Base-by-base conservation (phyloP, 1,139 yeast genomes). In the Blastobotrys elegans region DNA sequence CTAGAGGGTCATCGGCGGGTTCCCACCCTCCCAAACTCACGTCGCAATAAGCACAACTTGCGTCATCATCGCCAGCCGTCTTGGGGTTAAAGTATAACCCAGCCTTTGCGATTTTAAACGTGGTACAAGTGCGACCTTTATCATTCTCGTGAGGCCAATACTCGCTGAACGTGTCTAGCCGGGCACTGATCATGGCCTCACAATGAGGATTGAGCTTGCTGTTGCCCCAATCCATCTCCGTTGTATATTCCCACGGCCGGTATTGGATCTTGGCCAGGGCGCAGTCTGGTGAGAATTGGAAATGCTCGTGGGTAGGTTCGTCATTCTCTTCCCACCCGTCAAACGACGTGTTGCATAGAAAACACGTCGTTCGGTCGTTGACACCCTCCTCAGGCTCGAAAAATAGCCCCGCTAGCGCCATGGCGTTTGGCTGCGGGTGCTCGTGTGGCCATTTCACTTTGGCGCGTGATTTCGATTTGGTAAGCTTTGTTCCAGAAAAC, bases 41-140 rank as follows among this genome's bases (percentile, higher is more conserved):
- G 6, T 77, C 81, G 63, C 96, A 87, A 58, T 83, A 84, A 52
- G 82, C 72, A 57, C 96, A 87, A 11, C 75, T 72, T 0, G 79
- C 85, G n/a, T 78, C 67, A 60, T 85, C 95, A 53, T 82, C 86
- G 5, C 64, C 69, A 3, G 68, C 65, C 74, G 75, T 51, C 75
- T 75, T 61, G 70, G 95, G 95, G 13, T 78, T 71, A 63, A 74
- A 85, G 59, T 73, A 81, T 63, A 87, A 86, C 0, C 96, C 96
- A 24, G 78, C 72, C 31, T 72, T 74, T 1, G 88, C 86, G 73
- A 83, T 68, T 17, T 63, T 60, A 59, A 66, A 50, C 26, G 70
- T 62, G 0, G 75, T 72, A 0, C 84, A 78, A 7, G 56, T 60
- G 17, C 40, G 11, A n/a, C 66, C 68, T 6, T 63, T 57, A 11